Evolutionary conservation across 352 stramenopile species (phyloP).

Genomic region (Lagenidium sp.): DNA sequence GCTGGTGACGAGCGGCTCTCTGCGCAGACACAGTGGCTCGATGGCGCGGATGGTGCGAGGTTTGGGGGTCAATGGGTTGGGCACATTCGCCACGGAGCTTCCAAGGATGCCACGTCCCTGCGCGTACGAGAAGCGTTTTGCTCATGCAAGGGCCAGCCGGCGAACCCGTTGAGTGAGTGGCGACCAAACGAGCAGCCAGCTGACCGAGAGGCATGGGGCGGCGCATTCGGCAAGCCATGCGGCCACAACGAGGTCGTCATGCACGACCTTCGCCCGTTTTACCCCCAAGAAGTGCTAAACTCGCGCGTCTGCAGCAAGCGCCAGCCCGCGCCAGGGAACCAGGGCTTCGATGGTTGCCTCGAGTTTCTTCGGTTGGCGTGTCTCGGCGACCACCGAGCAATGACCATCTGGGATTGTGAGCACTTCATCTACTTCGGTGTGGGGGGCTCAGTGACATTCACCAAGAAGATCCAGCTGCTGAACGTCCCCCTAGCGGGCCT

Average conservation of each 20-base stretch:
- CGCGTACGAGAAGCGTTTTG: constrained; percentile 31
- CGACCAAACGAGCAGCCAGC: constrained; percentile 58
- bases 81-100: constrained; percentile 56
- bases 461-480: constrained; percentile 65
- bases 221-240: constrained; percentile 76
- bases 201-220: constrained; percentile 71
- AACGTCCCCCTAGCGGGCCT: constrained; percentile 43
- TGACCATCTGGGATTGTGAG: constrained; percentile 84
- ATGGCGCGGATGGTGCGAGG: constrained; percentile 28
- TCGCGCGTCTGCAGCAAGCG: constrained; percentile 75
- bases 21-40: constrained; percentile 81
- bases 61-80: constrained; percentile 64
- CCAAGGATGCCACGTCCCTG: constrained; percentile 65
- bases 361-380: constrained; percentile 76
- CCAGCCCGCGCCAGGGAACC: constrained; percentile 78
- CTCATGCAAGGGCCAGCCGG: constrained; percentile 7
- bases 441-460: constrained; percentile 29
- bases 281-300: constrained; percentile 84
- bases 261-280: constrained; percentile 77
- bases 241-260: constrained; percentile 89
- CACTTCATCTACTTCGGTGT: constrained; percentile 62
- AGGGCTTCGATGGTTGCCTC: constrained; percentile 84
- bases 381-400: constrained; percentile 17
- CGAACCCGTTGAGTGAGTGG: constrained; percentile 35
- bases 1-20: constrained; percentile 48